Conservation (phyloP, 148 eudicot species). For the Euryodendron excelsum region DNA sequence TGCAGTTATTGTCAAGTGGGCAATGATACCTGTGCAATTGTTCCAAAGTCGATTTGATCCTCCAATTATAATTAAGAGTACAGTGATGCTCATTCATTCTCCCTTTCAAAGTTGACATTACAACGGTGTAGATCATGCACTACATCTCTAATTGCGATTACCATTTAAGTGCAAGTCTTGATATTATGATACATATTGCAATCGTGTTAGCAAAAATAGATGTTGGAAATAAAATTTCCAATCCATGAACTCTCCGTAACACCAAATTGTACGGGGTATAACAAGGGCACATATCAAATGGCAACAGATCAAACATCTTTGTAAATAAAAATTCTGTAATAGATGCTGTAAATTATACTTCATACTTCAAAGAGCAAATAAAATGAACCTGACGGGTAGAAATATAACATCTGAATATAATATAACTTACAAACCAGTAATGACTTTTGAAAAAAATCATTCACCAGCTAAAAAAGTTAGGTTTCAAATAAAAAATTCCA, state of each 20-base stretch:
- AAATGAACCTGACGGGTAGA: not conserved
- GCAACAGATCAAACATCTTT: not conserved
- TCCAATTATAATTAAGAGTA: conserved; percentile 11
- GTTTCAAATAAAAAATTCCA: not conserved
- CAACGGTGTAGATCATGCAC: not conserved
- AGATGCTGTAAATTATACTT: not conserved
- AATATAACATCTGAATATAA: not conserved
- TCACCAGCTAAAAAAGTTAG: not conserved
- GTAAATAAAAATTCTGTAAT: not conserved
- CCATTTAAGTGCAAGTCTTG: not conserved
- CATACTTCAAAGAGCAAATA: not conserved
- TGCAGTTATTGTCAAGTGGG: conserved; percentile 13
- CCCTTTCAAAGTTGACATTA: conserved; percentile 6
- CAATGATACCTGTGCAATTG: conserved; percentile 37
- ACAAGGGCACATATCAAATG: not conserved
- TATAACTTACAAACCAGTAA: not conserved
- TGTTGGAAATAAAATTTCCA: not conserved
- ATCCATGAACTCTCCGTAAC: no score
- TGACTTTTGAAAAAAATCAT: not conserved
- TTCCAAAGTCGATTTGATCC: conserved; percentile 16
- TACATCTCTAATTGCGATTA: conserved; percentile 4
- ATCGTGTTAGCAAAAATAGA: conserved; percentile 3
- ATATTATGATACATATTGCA: not conserved
- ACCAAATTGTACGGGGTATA: no score
- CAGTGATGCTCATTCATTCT: conserved; percentile 7